Evolutionary conservation across 75 land plant genomes (phyloP).

Genomic region (Cunninghamia lanceolata): DNA sequence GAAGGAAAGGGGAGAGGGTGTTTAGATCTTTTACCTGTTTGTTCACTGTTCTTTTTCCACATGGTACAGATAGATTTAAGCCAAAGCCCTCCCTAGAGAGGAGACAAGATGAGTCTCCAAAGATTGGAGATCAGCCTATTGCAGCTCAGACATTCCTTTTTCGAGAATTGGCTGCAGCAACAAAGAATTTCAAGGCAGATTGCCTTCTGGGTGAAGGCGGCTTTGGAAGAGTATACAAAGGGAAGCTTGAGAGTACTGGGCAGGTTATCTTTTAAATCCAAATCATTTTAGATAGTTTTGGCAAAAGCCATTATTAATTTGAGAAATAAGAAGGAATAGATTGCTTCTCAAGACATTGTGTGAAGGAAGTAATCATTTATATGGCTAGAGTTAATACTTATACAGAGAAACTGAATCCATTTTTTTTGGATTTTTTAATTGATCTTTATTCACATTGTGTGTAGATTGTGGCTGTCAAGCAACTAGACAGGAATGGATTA

Average conservation of each 20-base stretch:
- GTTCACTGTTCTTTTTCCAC: not conserved
- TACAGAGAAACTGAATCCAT: not conserved
- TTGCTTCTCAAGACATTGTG: not conserved
- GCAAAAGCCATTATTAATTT: not conserved
- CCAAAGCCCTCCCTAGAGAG: constrained; percentile 22
- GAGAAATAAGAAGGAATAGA: not conserved
- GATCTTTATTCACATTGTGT: not conserved
- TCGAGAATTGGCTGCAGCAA: constrained; percentile 63
- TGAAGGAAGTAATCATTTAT: not conserved
- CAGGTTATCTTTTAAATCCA: constrained; percentile 35
- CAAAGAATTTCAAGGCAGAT: constrained; percentile 62
- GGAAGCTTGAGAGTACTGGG: constrained; percentile 48
- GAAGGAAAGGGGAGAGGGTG: not conserved
- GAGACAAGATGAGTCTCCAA: constrained; percentile 26
- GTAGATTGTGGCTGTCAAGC: constrained; percentile 42
- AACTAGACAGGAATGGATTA: constrained; percentile 33
- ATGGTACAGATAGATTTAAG: constrained; percentile 34
- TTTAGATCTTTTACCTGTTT: not conserved
- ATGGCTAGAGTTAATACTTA: not conserved
- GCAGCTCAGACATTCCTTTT: constrained; percentile 69
- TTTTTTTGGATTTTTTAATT: not conserved
- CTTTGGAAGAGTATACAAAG: constrained; percentile 77
- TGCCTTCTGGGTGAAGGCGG: constrained; percentile 79
- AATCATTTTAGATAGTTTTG: not conserved
- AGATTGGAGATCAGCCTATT: constrained; percentile 41